A percentile compares a stretch with the other conserved stretches of the same genome.
phyloP scores from a whole-genome alignment of 2,329 filamentous ascomycete genomes.

The Byssoonygena ceratinophila region DNA sequence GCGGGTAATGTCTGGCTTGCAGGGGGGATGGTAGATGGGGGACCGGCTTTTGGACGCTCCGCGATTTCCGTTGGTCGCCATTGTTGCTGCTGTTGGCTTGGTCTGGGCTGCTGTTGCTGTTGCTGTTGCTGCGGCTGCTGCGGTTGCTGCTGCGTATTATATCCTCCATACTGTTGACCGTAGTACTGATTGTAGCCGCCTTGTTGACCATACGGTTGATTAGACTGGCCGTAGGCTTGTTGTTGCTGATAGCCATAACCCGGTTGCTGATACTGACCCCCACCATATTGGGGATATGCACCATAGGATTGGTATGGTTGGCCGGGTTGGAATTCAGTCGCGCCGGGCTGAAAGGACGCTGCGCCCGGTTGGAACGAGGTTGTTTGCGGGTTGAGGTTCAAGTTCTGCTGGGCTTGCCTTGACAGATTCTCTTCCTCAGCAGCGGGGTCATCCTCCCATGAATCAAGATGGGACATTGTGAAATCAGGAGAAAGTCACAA shows the following conservation, averaged over 20 bases:
- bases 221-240: slow-evolving; percentile 24
- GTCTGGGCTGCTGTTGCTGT: slow-evolving; percentile 33
- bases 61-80: slow-evolving; percentile 22
- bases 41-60: slow-evolving; percentile 13
- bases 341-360: slow-evolving; percentile 62
- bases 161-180: slow-evolving; percentile 36
- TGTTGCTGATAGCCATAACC: slow-evolving; percentile 45
- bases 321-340: slow-evolving; percentile 60
- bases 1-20: slow-evolving; percentile 42
- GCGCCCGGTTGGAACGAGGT: slow-evolving; percentile 56
- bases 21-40: slow-evolving; percentile 32
- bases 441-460: slow-evolving; percentile 82
- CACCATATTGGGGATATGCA: slow-evolving; percentile 40
- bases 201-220: slow-evolving; percentile 36
- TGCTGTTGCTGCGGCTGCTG: slow-evolving; percentile 39
- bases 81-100: slow-evolving; percentile 37
- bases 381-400: slow-evolving; percentile 57
- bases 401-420: slow-evolving; percentile 62
- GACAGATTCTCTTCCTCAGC: slow-evolving; percentile 67
- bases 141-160: slow-evolving; percentile 29
- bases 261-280: slow-evolving; percentile 37
- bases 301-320: slow-evolving; percentile 54
- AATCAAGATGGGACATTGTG: slow-evolving; percentile 80
- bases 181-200: slow-evolving; percentile 38
- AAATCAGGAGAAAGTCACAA: slow-evolving; percentile 2